A percentile compares a stretch with the other conserved stretches of the same genome.
Conservation (phyloP, 2,329 filamentous ascomycete genomes). For the Seiridium unicorne region DNA sequence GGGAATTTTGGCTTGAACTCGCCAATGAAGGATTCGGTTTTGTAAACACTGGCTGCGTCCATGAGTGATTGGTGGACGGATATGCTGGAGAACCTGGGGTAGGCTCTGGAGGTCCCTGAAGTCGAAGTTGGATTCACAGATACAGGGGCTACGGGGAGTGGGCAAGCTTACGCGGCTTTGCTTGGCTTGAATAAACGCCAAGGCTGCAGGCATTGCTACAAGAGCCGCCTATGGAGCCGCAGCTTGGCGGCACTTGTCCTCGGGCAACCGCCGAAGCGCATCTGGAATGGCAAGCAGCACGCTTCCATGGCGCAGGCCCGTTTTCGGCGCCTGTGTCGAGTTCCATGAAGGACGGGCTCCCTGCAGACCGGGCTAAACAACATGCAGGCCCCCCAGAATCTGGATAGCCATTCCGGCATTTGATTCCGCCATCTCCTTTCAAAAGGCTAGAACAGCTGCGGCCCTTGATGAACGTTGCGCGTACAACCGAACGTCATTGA, state of each 20-base stretch:
- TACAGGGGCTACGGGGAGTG: conserved; percentile 4
- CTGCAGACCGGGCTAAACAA: too few species aligned
- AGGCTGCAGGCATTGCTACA: conserved; percentile 1
- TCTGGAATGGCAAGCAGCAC: background rate
- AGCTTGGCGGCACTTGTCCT: background rate
- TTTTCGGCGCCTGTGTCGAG: background rate
- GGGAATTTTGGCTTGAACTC: background rate
- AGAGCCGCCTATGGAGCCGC: background rate
- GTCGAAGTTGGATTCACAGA: conserved; percentile 2
- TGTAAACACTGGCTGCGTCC: background rate
- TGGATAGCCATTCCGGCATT: background rate
- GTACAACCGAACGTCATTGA: background rate
- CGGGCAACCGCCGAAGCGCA: background rate
- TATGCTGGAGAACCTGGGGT: background rate
- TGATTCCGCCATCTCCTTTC: background rate
- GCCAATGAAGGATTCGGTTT: background rate
- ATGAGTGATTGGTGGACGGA: background rate
- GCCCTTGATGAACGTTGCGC: background rate
- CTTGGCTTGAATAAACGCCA: conserved; percentile 5
- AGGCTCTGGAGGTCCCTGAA: background rate
- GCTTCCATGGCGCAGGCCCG: background rate
- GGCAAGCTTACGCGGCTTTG: conserved; percentile 9
- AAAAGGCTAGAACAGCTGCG: background rate
- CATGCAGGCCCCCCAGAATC: background rate
- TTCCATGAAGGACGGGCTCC: too few species aligned